These are phyloP conservation scores for Trichoderma arundinaceum DNA, from an alignment of 2,329 filamentous ascomycete species.

Conservation along the genomic window DNA sequence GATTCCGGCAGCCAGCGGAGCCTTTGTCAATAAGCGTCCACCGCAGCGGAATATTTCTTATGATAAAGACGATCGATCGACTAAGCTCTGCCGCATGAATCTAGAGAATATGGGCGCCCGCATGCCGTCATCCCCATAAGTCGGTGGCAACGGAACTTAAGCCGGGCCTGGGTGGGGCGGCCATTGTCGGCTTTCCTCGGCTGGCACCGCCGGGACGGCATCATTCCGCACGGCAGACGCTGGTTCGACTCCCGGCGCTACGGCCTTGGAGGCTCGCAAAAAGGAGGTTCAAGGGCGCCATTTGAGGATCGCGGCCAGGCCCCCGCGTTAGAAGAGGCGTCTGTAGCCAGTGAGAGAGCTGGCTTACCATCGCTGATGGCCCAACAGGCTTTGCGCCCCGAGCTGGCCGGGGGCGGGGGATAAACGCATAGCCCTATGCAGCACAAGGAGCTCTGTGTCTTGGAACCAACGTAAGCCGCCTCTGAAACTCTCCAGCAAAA, in stretches of 20 bases:
- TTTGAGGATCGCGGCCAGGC: conserved; percentile 35
- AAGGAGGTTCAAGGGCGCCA: conserved; percentile 11
- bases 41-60: conserved; percentile 18
- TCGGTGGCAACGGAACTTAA: conserved; percentile 25
- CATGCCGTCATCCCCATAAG: conserved; percentile 10
- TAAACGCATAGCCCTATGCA: conserved; percentile 7
- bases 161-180: conserved; percentile 39
- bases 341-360: conserved; percentile 14
- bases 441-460: too few relatives aligned
- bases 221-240: conserved; percentile 35
- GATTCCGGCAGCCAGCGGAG: conserved; percentile 17
- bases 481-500: conserved; percentile 21
- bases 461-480: conserved; percentile 21
- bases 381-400: conserved; percentile 12
- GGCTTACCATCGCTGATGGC: neutral
- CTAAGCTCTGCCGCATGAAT: neutral
- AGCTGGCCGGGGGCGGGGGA: neutral
- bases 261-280: conserved; percentile 14
- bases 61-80: conserved; percentile 18
- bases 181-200: conserved; percentile 51
- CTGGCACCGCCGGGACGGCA: conserved; percentile 41
- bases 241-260: conserved; percentile 27
- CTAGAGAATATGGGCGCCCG: neutral
- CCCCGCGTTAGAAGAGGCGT: conserved; percentile 11
- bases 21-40: neutral